A percentile compares a stretch with the other conserved stretches of the same genome.
phyloP scores from a whole-genome alignment of 2,329 filamentous ascomycete species.

The Eutypella sp. region DNA sequence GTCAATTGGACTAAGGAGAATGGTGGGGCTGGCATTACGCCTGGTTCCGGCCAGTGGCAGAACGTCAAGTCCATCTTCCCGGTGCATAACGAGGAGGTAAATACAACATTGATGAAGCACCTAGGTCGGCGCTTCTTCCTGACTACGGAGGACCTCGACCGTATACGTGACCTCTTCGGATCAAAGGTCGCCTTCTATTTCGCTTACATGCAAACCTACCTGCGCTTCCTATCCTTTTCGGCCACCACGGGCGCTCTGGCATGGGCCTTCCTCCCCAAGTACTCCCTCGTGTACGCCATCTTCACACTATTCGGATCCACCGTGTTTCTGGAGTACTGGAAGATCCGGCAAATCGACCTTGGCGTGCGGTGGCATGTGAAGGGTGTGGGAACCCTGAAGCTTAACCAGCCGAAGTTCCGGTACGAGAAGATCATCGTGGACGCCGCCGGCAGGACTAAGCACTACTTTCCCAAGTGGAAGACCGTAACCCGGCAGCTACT shows the following conservation, averaged over 20 bases:
- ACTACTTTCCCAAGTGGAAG: constrained; percentile 60
- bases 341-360: constrained; percentile 67
- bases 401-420: constrained; percentile 59
- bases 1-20: constrained; percentile 52
- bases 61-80: constrained; percentile 59
- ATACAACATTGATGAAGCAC: constrained; percentile 52
- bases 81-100: constrained; percentile 53
- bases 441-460: constrained; percentile 55
- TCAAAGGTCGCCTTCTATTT: constrained; percentile 75
- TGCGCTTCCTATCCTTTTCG: constrained; percentile 64
- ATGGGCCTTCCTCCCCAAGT: constrained; percentile 64
- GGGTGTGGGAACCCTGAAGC: constrained; percentile 62
- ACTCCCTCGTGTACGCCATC: constrained; percentile 65
- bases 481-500: constrained; percentile 61
- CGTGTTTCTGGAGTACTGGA: constrained; percentile 76
- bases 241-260: constrained; percentile 62
- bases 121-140: constrained; percentile 50
- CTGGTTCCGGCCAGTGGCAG: constrained; percentile 52
- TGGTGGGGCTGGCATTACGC: constrained; percentile 59
- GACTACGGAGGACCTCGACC: constrained; percentile 47
- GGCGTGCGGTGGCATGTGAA: constrained; percentile 68
- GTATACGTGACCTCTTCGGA: constrained; percentile 58
- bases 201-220: constrained; percentile 75
- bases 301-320: constrained; percentile 66
- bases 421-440: constrained; percentile 60